Evolutionary conservation across 768 basidiomycete species (phyloP).

Genomic region (Tephrocybe sp.): DNA sequence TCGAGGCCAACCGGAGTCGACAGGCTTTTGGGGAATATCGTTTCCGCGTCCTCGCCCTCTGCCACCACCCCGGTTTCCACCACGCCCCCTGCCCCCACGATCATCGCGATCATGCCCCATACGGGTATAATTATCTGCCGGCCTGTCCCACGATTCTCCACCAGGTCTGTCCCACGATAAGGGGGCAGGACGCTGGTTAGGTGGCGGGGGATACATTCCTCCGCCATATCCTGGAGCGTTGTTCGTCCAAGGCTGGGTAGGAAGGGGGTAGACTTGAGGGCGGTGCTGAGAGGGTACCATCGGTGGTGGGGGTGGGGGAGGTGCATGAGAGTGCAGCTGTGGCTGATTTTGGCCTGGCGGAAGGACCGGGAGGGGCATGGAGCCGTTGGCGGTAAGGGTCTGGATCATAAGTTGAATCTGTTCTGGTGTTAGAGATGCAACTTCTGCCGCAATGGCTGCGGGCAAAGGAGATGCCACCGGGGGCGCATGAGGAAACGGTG

Average conservation of each 20-base stretch:
- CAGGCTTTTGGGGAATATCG: constrained; percentile 32
- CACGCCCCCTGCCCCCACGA: constrained; percentile 31
- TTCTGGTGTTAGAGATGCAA: constrained; percentile 73
- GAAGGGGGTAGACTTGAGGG: constrained; percentile 19
- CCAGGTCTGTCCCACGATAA: constrained; percentile 27
- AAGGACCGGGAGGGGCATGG: constrained; percentile 24
- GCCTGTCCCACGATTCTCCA: too few relatives aligned
- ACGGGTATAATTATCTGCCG: constrained; percentile 22
- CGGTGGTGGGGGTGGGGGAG: constrained; percentile 17
- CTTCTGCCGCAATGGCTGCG: constrained; percentile 63
- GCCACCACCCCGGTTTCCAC: constrained; percentile 28
- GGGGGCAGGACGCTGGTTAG: constrained; percentile 23
- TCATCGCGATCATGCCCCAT: constrained; percentile 33
- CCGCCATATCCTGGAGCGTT: constrained; percentile 12
- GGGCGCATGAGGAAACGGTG: constrained; percentile 19
- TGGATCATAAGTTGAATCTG: constrained; percentile 71
- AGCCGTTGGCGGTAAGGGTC: constrained; percentile 47
- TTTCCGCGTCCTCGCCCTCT: constrained; percentile 34
- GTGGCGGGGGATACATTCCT: constrained; percentile 12
- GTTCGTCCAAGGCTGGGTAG: constrained; percentile 17
- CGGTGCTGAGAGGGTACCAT: constrained; percentile 24
- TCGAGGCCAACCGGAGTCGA: constrained; percentile 64
- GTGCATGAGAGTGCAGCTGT: constrained; percentile 3
- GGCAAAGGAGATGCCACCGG: constrained; percentile 28
- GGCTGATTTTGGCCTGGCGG: constrained; percentile 13